Conservation (phyloP, 768 basidiomycete species). For the Floccularia luteovirens region DNA sequence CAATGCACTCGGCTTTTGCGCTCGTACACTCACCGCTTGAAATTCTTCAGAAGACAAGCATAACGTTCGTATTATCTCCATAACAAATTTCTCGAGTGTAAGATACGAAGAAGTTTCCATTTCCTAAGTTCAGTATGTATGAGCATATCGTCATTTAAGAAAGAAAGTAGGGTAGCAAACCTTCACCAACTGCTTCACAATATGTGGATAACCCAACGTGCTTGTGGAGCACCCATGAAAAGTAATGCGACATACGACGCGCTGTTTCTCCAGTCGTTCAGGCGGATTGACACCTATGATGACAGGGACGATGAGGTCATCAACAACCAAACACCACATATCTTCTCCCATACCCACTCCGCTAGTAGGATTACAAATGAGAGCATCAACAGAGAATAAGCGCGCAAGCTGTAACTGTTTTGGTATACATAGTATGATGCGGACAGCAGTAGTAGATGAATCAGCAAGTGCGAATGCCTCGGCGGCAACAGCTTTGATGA, state of each 20-base stretch:
- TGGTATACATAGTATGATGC: slow-evolving; percentile 33
- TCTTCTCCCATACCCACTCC: slow-evolving; percentile 33
- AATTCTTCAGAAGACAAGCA: slow-evolving; percentile 23
- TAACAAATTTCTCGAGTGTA: slow-evolving; percentile 54
- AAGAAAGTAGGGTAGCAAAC: slow-evolving; percentile 10
- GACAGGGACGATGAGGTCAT: slow-evolving; percentile 41
- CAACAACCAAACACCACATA: too few relatives aligned
- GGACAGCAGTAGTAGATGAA: slow-evolving; percentile 24
- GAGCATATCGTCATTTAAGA: not conserved
- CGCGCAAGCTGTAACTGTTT: slow-evolving; percentile 47
- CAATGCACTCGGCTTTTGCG: slow-evolving; percentile 67
- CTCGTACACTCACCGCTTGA: slow-evolving; percentile 37
- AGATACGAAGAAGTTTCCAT: slow-evolving; percentile 44
- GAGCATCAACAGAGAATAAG: slow-evolving; percentile 31
- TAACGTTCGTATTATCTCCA: slow-evolving; percentile 33
- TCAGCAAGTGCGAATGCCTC: slow-evolving; percentile 30
- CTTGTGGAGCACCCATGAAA: slow-evolving; percentile 25
- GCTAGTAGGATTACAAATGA: slow-evolving; percentile 5
- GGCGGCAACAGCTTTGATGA: slow-evolving; percentile 27
- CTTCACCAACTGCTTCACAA: slow-evolving; percentile 26
- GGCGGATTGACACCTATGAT: slow-evolving; percentile 69
- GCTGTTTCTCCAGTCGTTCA: slow-evolving; percentile 58
- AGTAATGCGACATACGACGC: slow-evolving; percentile 46
- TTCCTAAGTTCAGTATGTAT: slow-evolving; percentile 22
- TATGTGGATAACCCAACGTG: slow-evolving; percentile 27